Percentiles rank a stretch among this genome's conserved stretches.
phyloP scores from a whole-genome alignment of 306 rosid genomes.

The Luffa acutangula region DNA sequence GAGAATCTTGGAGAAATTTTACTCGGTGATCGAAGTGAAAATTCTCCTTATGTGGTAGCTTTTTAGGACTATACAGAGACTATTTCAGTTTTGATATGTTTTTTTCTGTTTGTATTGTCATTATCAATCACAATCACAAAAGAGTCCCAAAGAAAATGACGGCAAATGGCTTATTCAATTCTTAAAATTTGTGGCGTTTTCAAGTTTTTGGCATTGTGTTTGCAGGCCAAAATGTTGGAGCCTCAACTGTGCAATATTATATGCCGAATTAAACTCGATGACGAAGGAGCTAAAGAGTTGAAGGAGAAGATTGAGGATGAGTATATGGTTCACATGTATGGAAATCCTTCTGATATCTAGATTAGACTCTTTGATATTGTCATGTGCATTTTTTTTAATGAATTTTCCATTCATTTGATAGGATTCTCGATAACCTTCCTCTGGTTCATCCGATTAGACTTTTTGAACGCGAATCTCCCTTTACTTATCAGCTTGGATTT shows the following conservation, averaged over 20 bases:
- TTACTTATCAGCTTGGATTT: slow-evolving; percentile 75
- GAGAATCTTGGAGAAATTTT: slow-evolving; percentile 98
- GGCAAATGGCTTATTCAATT: not conserved
- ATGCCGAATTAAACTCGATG: slow-evolving; percentile 47
- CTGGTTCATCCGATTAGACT: slow-evolving; percentile 65
- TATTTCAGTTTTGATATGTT: not conserved
- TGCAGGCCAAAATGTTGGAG: slow-evolving; percentile 89
- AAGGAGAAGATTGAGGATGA: slow-evolving; percentile 88
- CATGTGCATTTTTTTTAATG: slow-evolving; percentile 15
- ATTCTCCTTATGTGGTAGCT: slow-evolving; percentile 71
- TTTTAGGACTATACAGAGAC: not conserved
- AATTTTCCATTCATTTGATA: slow-evolving; percentile 20
- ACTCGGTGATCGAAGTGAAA: slow-evolving; percentile 94
- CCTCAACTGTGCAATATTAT: slow-evolving; percentile 68
- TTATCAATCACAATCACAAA: not conserved
- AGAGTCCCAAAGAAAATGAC: not conserved
- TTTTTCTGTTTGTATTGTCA: not conserved
- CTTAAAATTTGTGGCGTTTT: not conserved
- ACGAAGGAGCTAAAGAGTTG: slow-evolving; percentile 60
- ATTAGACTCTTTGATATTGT: not conserved
- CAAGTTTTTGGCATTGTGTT: not conserved
- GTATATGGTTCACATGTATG: slow-evolving; percentile 85
- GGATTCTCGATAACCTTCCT: slow-evolving; percentile 93
- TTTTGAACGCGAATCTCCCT: slow-evolving; percentile 52
- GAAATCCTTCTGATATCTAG: not conserved